These are phyloP conservation scores for Elsinoe fawcettii DNA, from an alignment of 2,329 filamentous ascomycete species.

Conservation along the genomic window DNA sequence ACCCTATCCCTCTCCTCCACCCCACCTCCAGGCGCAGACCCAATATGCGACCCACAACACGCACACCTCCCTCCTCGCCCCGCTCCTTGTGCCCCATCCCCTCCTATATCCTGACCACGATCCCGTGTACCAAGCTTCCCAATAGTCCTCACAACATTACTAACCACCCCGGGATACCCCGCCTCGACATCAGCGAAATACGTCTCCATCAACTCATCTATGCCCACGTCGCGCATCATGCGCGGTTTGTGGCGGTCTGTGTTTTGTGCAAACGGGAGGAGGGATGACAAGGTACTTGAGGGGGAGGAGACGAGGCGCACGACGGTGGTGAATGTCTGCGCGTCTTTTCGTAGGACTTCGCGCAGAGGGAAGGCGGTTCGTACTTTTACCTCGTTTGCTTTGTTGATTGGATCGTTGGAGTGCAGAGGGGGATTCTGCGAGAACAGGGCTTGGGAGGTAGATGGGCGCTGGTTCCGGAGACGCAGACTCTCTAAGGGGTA, in stretches of 20 bases:
- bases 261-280: slow-evolving; percentile 19
- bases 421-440: too few relatives aligned
- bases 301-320: slow-evolving; percentile 20
- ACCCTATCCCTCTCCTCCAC: neutral
- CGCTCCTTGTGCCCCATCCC: slow-evolving; percentile 23
- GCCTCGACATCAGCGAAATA: slow-evolving; percentile 84
- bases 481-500: too few relatives aligned
- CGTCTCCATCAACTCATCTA: slow-evolving; percentile 80
- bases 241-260: neutral
- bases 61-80: slow-evolving; percentile 44
- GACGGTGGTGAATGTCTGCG: slow-evolving; percentile 57
- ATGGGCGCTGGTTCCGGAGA: too few relatives aligned
- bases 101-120: too few relatives aligned
- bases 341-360: slow-evolving; percentile 76
- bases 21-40: neutral
- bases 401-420: too few relatives aligned
- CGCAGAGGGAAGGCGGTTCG: slow-evolving; percentile 59
- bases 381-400: neutral
- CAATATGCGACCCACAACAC: slow-evolving; percentile 48
- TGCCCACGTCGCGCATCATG: slow-evolving; percentile 44
- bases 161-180: slow-evolving; percentile 82
- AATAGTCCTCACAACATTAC: slow-evolving; percentile 91
- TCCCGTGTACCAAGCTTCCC: slow-evolving; percentile 59
- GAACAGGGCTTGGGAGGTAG: too few relatives aligned
- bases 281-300: too few relatives aligned